These are phyloP conservation scores for Reticulascus tulasneorum DNA, from an alignment of 2,329 filamentous ascomycete genomes.

Conservation along the genomic window DNA sequence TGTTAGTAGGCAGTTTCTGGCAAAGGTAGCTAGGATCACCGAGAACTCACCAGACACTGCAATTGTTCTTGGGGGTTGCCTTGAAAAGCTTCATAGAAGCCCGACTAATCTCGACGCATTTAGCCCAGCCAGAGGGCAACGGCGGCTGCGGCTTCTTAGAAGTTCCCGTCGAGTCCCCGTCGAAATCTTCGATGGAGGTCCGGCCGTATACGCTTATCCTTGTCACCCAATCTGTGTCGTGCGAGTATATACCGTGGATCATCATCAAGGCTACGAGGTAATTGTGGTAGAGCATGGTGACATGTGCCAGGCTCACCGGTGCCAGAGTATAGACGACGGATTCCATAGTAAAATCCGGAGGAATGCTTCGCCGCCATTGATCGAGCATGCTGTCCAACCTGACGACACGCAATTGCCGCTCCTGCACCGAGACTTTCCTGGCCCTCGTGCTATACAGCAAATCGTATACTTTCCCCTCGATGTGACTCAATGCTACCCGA, in stretches of 20 bases:
- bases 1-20: neutral
- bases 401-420: constrained; percentile 24
- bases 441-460: constrained; percentile 23
- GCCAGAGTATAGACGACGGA: constrained; percentile 24
- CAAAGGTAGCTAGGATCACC: neutral
- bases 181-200: constrained; percentile 19
- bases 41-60: constrained; percentile 24
- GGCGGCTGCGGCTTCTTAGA: constrained; percentile 12
- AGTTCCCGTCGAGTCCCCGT: constrained; percentile 1
- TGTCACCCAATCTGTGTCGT: constrained; percentile 32
- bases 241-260: constrained; percentile 35
- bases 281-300: constrained; percentile 33
- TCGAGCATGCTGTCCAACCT: constrained; percentile 28
- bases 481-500: constrained; percentile 34
- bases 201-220: constrained; percentile 23
- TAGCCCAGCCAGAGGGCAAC: constrained; percentile 25
- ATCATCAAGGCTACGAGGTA: constrained; percentile 31
- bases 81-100: constrained; percentile 29
- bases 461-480: constrained; percentile 38
- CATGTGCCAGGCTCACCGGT: constrained; percentile 24
- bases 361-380: constrained; percentile 31
- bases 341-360: constrained; percentile 27
- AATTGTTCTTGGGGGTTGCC: constrained; percentile 23
- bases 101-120: constrained; percentile 28
- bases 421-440: constrained; percentile 20